Base-by-base conservation (phyloP, 2,329 filamentous ascomycete species). In the Phaeosphaeria sp. region DNA sequence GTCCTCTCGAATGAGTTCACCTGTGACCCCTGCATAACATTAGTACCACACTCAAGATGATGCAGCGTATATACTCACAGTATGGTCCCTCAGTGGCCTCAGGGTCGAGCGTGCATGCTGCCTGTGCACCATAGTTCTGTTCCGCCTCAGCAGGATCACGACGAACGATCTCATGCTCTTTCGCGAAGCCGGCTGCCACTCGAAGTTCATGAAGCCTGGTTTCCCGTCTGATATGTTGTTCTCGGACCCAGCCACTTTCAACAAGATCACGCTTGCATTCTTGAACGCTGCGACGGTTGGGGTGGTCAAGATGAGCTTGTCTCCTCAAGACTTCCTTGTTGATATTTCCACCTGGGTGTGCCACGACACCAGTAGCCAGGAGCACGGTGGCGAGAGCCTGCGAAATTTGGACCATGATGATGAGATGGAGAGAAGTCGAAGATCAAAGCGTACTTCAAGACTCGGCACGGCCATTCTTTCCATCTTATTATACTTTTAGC, bases 1-100 rank as follows among this genome's bases (percentile, higher is more conserved):
- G 60, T 86, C 76, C 30, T 76, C 61, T 7, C 84, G 79, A 60
- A 86, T 72, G 45, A 80, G 78, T 67, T 86, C 83, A 27, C 83
- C 84, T 17, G 73, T 69, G 50, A 86, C 82, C 66, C 68, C 72
- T 74, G 44, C 6, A 3, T 22, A 47, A 20, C 17, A 51, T 65
- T 8, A 66, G 50, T 9, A 30, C 49, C 60, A 25, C 57, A 36
- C 25, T n/a, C 2, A 33, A 30, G 45, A 6, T 40, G 11, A 15
- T 11, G 9, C 27, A 20, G 39, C 25, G n/a, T 20, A 17, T 24
- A 15, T 18, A 47, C 69, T 57, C 60, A 75, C 72, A 77, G 61
- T 76, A 77, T 40, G 73, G 71, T 13, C 71, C 74, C 49, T 76
- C 72, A 5, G 70, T 74, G 17, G 62, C 48, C 50, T 76, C 73